Evolutionary conservation across 2,329 filamentous ascomycete genomes (phyloP), one percentile per base, ranked within the genome.

Genomic region (Parasarocladium wereldwijsianum): DNA sequence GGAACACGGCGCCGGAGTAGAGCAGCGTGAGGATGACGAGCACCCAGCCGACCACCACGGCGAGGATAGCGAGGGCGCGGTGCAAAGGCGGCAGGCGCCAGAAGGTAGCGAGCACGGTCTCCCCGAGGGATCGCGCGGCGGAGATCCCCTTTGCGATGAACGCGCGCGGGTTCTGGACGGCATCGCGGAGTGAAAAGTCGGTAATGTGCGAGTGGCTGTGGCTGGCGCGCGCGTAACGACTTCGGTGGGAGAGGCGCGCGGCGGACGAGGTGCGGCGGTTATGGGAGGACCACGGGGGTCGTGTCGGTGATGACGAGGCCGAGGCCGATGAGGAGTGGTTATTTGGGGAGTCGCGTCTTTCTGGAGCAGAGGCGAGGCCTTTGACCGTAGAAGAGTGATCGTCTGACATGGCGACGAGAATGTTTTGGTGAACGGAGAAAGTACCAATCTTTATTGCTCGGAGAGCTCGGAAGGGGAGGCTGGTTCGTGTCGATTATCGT

Each of bases 1-100:
- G 63, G 58, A 94, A 92, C 48, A 96, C 77, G 39, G 65, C 58
- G 50, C 87, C 76, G 38, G 76, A 83, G 61, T 82, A 90, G 37
- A 87, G 51, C 33, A 93, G 58, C 49, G 82, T 76, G 4, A 85
- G 56, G 31, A 93, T 57, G 17, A 63, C 57, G 9, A 82, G 45
- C 7, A 70, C 58, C 33, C 66, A 52, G n/a, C 62, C 38, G 1
- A 63, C 46, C 11, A 78, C 28, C 7, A 60, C 54, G 15, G 57
- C 69, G 3, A 64, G 35, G 9, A 66, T 50, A 13, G 76, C 60
- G 13, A 75, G 58, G 6, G 72, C 51, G 41, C 69, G 70, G 12
- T 30, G 24, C 51, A 92, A 77, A 33, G 71, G 44, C 10, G 67
- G 59, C 31, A 83, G 58, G 38, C 55, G 56, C 38, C 62, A 50